phyloP scores from a whole-genome alignment of 2,329 filamentous ascomycete genomes.

The Phyllosticta capitalensis region DNA sequence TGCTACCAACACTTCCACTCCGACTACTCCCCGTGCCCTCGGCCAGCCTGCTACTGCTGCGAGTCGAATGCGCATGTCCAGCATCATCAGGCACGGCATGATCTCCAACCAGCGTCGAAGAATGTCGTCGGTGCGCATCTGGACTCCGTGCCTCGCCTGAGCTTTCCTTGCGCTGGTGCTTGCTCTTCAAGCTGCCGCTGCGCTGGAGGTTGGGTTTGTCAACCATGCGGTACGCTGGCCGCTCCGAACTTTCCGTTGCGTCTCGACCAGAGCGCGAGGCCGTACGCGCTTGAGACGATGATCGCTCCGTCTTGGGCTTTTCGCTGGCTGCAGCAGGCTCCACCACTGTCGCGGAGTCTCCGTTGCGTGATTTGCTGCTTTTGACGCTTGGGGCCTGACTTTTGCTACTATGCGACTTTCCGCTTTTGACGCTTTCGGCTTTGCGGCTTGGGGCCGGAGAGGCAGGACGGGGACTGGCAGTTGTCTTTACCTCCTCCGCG shows the following conservation, averaged over 20 bases:
- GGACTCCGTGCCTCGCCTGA: neutral
- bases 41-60: neutral
- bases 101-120: slow-evolving; percentile 1
- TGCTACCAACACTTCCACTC: slow-evolving; percentile 14
- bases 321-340: neutral
- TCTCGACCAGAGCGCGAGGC: neutral
- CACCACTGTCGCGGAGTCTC: neutral
- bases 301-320: neutral
- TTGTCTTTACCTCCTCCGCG: neutral
- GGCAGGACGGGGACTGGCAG: neutral
- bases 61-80: neutral
- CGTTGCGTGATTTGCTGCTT: neutral
- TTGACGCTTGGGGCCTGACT: slow-evolving; percentile 1
- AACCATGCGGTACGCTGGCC: slow-evolving; percentile 6
- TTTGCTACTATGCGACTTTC: slow-evolving; percentile 1
- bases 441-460: slow-evolving; percentile 4
- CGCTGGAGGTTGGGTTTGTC: slow-evolving; percentile 7
- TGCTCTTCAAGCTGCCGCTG: slow-evolving; percentile 1
- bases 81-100: neutral
- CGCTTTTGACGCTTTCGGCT: slow-evolving; percentile 5
- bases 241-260: neutral
- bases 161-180: neutral
- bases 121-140: neutral
- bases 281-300: neutral
- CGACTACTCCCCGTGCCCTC: slow-evolving; percentile 2